Base-by-base conservation (phyloP, 768 basidiomycete genomes). In the Psilocybe subaeruginosa region DNA sequence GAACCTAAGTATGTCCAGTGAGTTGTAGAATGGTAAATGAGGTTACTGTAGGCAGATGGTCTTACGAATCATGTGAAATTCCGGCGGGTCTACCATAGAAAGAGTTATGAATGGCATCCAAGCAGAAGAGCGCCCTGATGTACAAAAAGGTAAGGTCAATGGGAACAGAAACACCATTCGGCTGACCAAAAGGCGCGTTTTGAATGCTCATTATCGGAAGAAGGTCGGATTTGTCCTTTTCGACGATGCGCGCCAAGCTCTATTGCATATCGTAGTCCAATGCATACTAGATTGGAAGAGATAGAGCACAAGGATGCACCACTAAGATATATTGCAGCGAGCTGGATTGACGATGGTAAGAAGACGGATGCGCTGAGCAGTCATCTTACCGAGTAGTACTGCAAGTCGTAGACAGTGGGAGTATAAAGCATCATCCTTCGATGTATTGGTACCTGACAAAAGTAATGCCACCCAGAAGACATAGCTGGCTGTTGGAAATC, bases 1-100 rank as follows among this genome's bases (percentile, higher is more conserved):
- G 65, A 92, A 91, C 64, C 91, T 92, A 35, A 23, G 3, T 41
- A 48, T 8, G 8, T 31, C 4, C 9, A 14, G 23, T 29, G 23
- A 45, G n/a, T 37, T 19, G 54, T 53, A 43, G 9, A 16, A 5
- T 29, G 35, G 33, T 29, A 31, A 4, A n/a, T 39, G 6, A 41
- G 41, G 11, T 3, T 7, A n/a, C 30, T 9, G 11, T 14, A 4
- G 27, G 31, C n/a, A 35, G 33, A 35, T 8, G 17, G 60, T 59
- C 19, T 30, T 86, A 88, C 87, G 92, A 91, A 72, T 91, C 91
- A 63, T 94, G 91, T 55, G 90, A 89, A 16, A 93, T 84, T 2
- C 88, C 88, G 65, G 88, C 85, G 0, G 91, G 90, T 27, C 93
- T 78, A 8, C 93, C 93, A 8, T 91, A 77, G 0, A 81, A 78